Conservation (phyloP, 306 rosid genomes). For the Acacia confusa region DNA sequence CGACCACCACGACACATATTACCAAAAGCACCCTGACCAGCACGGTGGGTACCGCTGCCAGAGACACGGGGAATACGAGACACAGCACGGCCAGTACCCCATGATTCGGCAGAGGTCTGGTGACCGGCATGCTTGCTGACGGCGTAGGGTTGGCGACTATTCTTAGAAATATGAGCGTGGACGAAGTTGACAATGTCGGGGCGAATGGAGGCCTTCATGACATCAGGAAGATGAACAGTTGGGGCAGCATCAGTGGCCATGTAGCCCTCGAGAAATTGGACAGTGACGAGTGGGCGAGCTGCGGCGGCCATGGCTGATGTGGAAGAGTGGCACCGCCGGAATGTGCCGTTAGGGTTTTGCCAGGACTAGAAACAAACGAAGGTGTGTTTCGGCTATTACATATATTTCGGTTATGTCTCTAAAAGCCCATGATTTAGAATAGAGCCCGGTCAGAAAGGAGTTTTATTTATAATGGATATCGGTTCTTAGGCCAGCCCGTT, state of each 20-base stretch:
- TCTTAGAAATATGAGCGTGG: constrained; percentile 58
- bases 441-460: background rate
- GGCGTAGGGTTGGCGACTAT: constrained; percentile 71
- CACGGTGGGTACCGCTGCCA: constrained; percentile 91
- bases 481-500: background rate
- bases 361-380: background rate
- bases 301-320: constrained; percentile 54
- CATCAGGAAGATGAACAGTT: constrained; percentile 54
- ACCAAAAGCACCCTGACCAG: constrained; percentile 80
- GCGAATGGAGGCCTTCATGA: constrained; percentile 66
- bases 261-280: constrained; percentile 61
- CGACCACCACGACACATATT: constrained; percentile 93
- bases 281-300: constrained; percentile 72
- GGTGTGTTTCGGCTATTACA: background rate
- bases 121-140: constrained; percentile 69
- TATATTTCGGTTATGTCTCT: no score
- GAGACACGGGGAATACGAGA: constrained; percentile 82
- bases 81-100: constrained; percentile 89
- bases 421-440: background rate
- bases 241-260: constrained; percentile 51
- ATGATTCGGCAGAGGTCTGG: constrained; percentile 82
- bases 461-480: no score
- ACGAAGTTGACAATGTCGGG: constrained; percentile 68
- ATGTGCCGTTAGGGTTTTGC: constrained; percentile 14
- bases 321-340: background rate